These are phyloP conservation scores for Candolleomyces efflorescens DNA, from an alignment of 768 basidiomycete genomes.

Conservation along the genomic window DNA sequence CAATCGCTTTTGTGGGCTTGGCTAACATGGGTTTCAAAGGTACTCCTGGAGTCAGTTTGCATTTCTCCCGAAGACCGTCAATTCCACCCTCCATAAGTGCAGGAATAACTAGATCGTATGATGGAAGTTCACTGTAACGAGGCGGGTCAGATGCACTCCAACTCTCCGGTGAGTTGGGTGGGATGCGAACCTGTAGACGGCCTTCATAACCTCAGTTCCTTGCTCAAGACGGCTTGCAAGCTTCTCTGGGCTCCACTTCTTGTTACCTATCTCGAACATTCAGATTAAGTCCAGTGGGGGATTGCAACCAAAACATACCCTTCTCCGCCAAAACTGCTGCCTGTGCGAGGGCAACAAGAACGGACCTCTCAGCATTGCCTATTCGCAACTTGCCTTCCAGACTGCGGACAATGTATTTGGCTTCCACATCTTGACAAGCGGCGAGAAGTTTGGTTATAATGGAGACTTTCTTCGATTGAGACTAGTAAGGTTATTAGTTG, in stretches of 20 bases:
- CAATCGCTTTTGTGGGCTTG: constrained; percentile 98
- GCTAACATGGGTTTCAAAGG: constrained; percentile 99
- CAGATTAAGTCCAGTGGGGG: background rate
- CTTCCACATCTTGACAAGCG: constrained; percentile 86
- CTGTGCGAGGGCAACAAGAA: constrained; percentile 92
- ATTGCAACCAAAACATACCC: constrained; percentile 43
- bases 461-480: constrained; percentile 91
- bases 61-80: constrained; percentile 59
- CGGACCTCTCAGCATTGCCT: constrained; percentile 93
- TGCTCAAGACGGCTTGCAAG: constrained; percentile 71
- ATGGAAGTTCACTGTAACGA: constrained; percentile 75
- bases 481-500: constrained; percentile 39
- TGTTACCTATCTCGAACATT: constrained; percentile 44
- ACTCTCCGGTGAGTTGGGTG: background rate
- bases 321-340: constrained; percentile 82
- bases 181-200: constrained; percentile 78
- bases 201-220: constrained; percentile 73
- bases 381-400: constrained; percentile 97
- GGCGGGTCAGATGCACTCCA: constrained; percentile 1
- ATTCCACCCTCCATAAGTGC: constrained; percentile 80
- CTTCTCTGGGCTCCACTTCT: constrained; percentile 73
- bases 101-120: constrained; percentile 89
- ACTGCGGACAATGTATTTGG: constrained; percentile 94
- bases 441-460: constrained; percentile 94
- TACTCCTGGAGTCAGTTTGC: constrained; percentile 93